Conservation (phyloP, 495 filamentous ascomycete genomes). For the Trichodelitschia bisporula region DNA sequence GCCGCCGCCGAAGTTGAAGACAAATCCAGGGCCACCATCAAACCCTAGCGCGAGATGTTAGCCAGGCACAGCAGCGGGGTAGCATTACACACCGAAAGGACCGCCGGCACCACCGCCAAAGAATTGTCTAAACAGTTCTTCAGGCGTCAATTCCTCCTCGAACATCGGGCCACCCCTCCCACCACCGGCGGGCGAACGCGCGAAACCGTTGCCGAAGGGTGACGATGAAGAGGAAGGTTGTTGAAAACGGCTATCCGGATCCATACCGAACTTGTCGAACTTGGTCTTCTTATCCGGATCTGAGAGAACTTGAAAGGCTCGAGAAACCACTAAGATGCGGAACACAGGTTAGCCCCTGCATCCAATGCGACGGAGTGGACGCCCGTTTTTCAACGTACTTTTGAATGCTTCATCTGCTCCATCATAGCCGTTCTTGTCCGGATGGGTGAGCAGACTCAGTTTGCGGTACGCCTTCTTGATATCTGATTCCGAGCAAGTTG, state of each 20-base stretch:
- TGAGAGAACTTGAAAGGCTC: constrained; percentile 80
- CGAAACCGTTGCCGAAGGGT: constrained; percentile 60
- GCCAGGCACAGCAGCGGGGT: no score
- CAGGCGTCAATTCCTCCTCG: constrained; percentile 82
- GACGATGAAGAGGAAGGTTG: constrained; percentile 33
- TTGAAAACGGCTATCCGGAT: constrained; percentile 77
- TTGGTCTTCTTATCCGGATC: constrained; percentile 77
- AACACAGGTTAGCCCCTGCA: constrained; percentile 1
- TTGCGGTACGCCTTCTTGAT: constrained; percentile 94
- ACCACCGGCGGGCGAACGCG: constrained; percentile 19
- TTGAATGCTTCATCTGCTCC: constrained; percentile 96
- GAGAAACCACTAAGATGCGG: constrained; percentile 57
- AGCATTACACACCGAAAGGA: constrained; percentile 32
- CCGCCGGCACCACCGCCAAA: constrained; percentile 51
- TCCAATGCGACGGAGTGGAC: no score
- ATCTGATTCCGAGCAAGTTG: constrained; percentile 45
- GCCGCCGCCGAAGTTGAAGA: constrained; percentile 56
- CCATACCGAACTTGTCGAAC: constrained; percentile 71
- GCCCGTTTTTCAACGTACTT: no score
- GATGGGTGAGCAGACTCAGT: constrained; percentile 68
- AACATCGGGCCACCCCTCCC: constrained; percentile 30
- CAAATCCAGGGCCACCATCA: constrained; percentile 57
- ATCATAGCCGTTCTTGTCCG: constrained; percentile 95
- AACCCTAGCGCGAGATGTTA: no score
- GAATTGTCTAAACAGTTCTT: constrained; percentile 90